A percentile compares a stretch with the other conserved stretches of the same genome.
These are phyloP conservation scores for Parascedosporium putredinis DNA, from an alignment of 2,329 filamentous ascomycete genomes.

Conservation along the genomic window DNA sequence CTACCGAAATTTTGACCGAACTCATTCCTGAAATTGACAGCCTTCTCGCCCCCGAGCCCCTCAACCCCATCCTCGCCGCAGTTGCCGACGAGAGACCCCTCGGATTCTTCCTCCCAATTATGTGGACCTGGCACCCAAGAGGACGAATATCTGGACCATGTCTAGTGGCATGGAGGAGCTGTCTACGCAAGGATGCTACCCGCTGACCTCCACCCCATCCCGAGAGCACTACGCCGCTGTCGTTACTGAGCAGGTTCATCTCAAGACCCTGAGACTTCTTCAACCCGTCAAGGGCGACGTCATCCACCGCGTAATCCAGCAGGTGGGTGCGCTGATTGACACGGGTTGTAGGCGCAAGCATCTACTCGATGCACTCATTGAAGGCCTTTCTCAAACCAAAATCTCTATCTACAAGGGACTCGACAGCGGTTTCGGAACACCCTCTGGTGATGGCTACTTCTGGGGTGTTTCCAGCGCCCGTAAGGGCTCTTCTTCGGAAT, in stretches of 20 bases:
- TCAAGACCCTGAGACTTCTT: conserved; percentile 21
- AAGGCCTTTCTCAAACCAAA: conserved; percentile 17
- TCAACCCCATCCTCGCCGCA: background rate
- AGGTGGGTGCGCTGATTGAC: conserved; percentile 14
- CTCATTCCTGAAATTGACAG: conserved; percentile 17
- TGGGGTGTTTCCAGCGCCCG: conserved; percentile 21
- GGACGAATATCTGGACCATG: conserved; percentile 21
- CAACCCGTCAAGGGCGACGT: conserved; percentile 19
- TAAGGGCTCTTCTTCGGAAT: conserved; percentile 8
- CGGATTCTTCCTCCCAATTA: conserved; percentile 16
- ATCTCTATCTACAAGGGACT: conserved; percentile 23
- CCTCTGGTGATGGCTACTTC: conserved; percentile 20
- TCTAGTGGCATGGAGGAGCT: conserved; percentile 18
- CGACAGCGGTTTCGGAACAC: conserved; percentile 23
- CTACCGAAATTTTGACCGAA: conserved; percentile 14
- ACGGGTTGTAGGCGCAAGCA: conserved; percentile 11
- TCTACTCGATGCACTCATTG: conserved; percentile 18
- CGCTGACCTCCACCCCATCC: conserved; percentile 18
- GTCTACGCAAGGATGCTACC: conserved; percentile 20
- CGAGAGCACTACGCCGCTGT: conserved; percentile 20
- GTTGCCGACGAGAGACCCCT: conserved; percentile 12
- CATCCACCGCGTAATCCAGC: conserved; percentile 16
- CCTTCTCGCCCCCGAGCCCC: conserved; percentile 10
- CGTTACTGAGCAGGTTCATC: conserved; percentile 20
- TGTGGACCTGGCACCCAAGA: conserved; percentile 14